Evolutionary conservation across 139 green algal species (phyloP).

Genomic region (Mesostigma viride): DNA sequence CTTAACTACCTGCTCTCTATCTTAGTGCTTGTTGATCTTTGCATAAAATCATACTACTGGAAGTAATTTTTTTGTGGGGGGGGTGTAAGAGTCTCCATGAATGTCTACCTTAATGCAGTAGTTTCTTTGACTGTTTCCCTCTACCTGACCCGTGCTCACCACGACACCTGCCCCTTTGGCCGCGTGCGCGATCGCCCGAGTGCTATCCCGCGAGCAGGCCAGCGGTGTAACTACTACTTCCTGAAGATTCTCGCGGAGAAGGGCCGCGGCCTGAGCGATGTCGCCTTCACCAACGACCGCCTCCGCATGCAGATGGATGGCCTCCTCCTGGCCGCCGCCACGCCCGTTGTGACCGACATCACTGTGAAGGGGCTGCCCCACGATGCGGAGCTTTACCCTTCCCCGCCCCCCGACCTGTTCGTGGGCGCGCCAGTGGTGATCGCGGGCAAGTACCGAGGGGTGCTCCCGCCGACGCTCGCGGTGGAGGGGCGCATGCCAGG

Average conservation of each 20-base stretch:
- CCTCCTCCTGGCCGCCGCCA: constrained; percentile 30
- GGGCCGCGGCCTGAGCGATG: constrained; percentile 43
- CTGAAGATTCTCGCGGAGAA: constrained; percentile 31
- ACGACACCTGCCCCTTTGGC: too few relatives aligned
- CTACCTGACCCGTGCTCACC: too few relatives aligned
- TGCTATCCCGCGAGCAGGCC: too few relatives aligned
- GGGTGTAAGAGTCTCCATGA: too few relatives aligned
- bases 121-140: too few relatives aligned
- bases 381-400: constrained; percentile 45
- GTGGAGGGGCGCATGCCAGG: constrained; percentile 38
- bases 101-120: too few relatives aligned
- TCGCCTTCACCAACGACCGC: constrained; percentile 33
- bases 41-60: too few relatives aligned
- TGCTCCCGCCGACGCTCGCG: constrained; percentile 30
- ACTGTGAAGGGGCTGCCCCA: constrained; percentile 24
- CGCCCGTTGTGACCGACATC: constrained; percentile 24
- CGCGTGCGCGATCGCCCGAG: too few relatives aligned
- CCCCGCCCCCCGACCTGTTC: constrained; percentile 50
- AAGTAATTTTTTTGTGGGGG: too few relatives aligned
- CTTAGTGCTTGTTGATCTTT: too few relatives aligned
- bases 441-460: constrained; percentile 45
- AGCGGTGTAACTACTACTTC: constrained; percentile 65
- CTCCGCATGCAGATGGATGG: constrained; percentile 44
- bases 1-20: too few relatives aligned
- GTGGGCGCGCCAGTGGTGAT: constrained; percentile 45